Conservation (phyloP, 2,329 filamentous ascomycete genomes). For the Teratosphaeria nubilosa region DNA sequence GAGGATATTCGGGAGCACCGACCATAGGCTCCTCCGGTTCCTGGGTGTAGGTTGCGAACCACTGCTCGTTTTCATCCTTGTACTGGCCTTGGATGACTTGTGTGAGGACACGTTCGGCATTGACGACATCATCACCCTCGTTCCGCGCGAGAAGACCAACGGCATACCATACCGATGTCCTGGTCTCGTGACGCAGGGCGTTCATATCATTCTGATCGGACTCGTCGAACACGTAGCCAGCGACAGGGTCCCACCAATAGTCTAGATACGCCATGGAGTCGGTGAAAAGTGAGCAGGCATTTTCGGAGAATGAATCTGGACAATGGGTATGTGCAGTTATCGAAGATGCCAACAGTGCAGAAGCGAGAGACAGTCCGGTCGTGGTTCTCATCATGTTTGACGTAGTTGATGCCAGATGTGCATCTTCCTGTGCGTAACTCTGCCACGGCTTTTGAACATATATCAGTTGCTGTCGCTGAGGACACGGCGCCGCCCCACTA, state of each 20-base stretch:
- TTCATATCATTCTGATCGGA: slow-evolving; percentile 21
- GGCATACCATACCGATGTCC: slow-evolving; percentile 50
- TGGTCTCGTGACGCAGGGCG: slow-evolving; percentile 47
- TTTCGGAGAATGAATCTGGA: neutral
- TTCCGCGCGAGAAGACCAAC: slow-evolving; percentile 49
- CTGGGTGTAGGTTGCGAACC: slow-evolving; percentile 47
- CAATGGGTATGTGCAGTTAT: neutral
- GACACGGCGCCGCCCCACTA: neutral
- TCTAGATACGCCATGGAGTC: slow-evolving; percentile 32
- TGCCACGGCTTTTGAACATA: neutral
- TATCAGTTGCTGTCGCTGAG: neutral
- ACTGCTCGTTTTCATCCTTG: slow-evolving; percentile 42
- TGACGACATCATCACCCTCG: slow-evolving; percentile 36
- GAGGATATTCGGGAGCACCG: slow-evolving; percentile 41
- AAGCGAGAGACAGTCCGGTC: neutral
- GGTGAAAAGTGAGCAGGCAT: slow-evolving; percentile 6
- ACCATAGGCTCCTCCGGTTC: slow-evolving; percentile 50
- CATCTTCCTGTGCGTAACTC: neutral
- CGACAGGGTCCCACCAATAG: slow-evolving; percentile 41
- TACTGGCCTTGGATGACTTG: slow-evolving; percentile 46
- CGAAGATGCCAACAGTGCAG: neutral
- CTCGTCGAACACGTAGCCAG: slow-evolving; percentile 46
- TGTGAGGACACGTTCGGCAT: slow-evolving; percentile 45
- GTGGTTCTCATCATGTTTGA: neutral
- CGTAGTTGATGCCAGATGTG: neutral